These are phyloP conservation scores for Nicotiana undulata DNA, from an alignment of 257 asterid species.

Conservation along the genomic window DNA sequence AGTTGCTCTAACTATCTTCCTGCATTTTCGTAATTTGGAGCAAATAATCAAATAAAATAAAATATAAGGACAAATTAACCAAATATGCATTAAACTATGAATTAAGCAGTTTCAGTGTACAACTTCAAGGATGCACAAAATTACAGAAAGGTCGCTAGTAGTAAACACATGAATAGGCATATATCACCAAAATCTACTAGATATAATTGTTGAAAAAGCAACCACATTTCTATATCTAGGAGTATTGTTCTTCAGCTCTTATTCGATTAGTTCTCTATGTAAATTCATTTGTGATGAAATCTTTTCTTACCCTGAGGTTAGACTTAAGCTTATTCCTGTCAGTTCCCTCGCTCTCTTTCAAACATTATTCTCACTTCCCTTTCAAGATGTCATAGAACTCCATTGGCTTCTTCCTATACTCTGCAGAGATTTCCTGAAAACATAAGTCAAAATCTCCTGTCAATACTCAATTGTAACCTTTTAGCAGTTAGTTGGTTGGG, in stretches of 20 bases:
- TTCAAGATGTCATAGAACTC: slow-evolving; percentile 67
- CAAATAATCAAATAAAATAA: too few species aligned
- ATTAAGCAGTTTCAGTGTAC: background rate
- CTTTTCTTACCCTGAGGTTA: background rate
- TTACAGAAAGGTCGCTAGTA: background rate
- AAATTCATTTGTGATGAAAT: background rate
- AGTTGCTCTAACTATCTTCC: too few species aligned
- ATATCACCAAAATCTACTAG: background rate
- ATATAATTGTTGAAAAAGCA: background rate
- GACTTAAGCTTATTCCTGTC: background rate
- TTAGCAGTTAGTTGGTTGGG: background rate
- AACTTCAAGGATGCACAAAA: background rate
- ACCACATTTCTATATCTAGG: background rate
- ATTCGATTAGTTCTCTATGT: background rate
- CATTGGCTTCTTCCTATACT: slow-evolving; percentile 64
- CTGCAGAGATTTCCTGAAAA: slow-evolving; percentile 54
- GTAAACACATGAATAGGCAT: background rate
- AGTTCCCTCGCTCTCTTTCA: background rate
- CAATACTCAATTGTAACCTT: background rate
- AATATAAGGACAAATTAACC: background rate
- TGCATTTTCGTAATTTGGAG: too few species aligned
- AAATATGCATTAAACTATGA: background rate
- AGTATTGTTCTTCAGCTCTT: background rate
- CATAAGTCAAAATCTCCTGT: background rate
- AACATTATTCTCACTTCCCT: slow-evolving; percentile 29